Evolutionary conservation across 441 rosid genomes (phyloP).

Genomic region (Adansonia madagascariensis): DNA sequence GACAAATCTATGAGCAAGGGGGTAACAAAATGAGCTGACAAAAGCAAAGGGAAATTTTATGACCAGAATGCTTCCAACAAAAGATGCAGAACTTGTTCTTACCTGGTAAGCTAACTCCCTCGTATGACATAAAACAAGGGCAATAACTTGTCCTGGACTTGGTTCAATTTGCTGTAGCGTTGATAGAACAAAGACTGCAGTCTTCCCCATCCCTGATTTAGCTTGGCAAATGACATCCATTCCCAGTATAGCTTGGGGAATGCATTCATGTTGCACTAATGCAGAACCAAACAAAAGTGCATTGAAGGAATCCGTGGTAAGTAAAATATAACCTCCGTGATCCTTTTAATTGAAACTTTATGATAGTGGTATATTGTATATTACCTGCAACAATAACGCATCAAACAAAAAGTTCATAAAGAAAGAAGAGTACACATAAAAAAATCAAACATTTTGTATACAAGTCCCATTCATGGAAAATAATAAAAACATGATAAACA

Average conservation of each 20-base stretch:
- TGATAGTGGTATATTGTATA: conserved; percentile 50
- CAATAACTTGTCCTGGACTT: conserved; percentile 86
- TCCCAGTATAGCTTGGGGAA: conserved; percentile 98
- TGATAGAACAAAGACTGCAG: conserved; percentile 93
- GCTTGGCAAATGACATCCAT: conserved; percentile 99
- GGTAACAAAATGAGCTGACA: not conserved
- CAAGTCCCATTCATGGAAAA: not conserved
- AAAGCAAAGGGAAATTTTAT: not conserved
- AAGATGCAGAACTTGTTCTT: not conserved
- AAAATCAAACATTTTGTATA: not conserved
- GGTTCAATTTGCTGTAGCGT: conserved; percentile 94
- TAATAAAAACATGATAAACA: not conserved
- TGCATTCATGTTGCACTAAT: conserved; percentile 98
- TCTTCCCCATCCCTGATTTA: conserved; percentile 99
- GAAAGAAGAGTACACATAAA: not conserved
- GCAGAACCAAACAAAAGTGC: conserved; percentile 83
- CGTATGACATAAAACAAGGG: conserved; percentile 93
- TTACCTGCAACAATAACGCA: conserved; percentile 54
- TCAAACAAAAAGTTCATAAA: not conserved
- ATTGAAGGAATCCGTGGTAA: conserved; percentile 71
- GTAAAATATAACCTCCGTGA: conserved; percentile 70
- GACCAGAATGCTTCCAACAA: not conserved
- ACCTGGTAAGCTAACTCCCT: conserved; percentile 99
- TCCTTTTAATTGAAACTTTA: conserved; percentile 68
- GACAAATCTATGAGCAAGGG: too few relatives aligned